A percentile compares a stretch with the other conserved stretches of the same genome.
These are phyloP conservation scores for Marsdenia floribunda DNA, from an alignment of 257 asterid genomes.

Conservation along the genomic window DNA sequence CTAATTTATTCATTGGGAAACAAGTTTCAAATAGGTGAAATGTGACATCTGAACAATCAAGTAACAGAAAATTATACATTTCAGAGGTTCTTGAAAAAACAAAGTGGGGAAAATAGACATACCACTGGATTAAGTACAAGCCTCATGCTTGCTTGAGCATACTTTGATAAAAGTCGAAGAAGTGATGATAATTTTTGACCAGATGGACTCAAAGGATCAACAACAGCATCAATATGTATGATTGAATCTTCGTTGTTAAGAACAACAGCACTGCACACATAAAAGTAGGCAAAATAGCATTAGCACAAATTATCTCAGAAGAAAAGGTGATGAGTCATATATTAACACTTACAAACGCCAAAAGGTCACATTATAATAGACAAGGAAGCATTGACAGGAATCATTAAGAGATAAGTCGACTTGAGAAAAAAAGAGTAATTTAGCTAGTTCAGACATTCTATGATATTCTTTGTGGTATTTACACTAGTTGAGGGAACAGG, in stretches of 20 bases:
- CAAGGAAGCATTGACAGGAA: background rate
- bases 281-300: slow-evolving; percentile 20
- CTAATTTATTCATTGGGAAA: background rate
- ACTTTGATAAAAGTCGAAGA: slow-evolving; percentile 75
- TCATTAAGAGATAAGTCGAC: background rate
- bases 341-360: background rate
- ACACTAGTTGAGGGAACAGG: background rate
- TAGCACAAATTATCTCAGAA: slow-evolving; percentile 7
- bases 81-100: background rate
- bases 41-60: background rate
- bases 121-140: slow-evolving; percentile 97
- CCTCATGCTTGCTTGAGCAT: slow-evolving; percentile 83
- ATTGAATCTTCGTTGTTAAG: slow-evolving; percentile 64
- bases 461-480: background rate
- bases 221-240: slow-evolving; percentile 93
- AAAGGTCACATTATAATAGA: background rate
- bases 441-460: background rate
- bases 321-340: background rate
- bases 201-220: slow-evolving; percentile 95
- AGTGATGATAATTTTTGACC: slow-evolving; percentile 94
- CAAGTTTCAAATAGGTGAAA: background rate
- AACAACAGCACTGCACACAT: slow-evolving; percentile 73
- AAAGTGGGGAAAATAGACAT: slow-evolving; percentile 22
- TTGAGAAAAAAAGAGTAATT: background rate
- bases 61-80: background rate